A percentile compares a stretch with the other conserved stretches of the same genome.
Conservation (phyloP, 768 basidiomycete genomes). For the Termitomyces heimii region DNA sequence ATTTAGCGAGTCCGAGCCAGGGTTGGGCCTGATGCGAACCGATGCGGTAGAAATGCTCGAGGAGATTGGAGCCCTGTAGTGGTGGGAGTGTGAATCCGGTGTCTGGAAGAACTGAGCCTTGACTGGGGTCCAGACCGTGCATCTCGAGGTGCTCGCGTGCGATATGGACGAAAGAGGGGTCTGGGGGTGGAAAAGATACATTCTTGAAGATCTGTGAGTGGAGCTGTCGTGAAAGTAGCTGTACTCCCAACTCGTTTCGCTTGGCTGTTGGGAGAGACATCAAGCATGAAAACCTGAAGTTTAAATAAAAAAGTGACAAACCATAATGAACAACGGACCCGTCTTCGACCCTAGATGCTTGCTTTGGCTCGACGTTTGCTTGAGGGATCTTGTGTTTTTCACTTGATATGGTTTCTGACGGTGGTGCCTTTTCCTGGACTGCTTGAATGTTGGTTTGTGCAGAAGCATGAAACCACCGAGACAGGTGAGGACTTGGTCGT, state of each 20-base stretch:
- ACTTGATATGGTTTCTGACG: neutral
- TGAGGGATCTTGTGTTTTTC: neutral
- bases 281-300: neutral
- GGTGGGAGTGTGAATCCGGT: slow-evolving; percentile 77
- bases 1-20: slow-evolving; percentile 65
- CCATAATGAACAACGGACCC: slow-evolving; percentile 5
- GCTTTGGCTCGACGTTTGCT: neutral
- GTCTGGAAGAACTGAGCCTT: slow-evolving; percentile 77
- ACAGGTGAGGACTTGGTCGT: slow-evolving; percentile 21
- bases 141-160: slow-evolving; percentile 73
- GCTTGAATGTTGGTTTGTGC: slow-evolving; percentile 14
- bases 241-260: slow-evolving; percentile 89
- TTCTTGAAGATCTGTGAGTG: slow-evolving; percentile 81
- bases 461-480: slow-evolving; percentile 25
- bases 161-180: slow-evolving; percentile 60
- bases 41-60: slow-evolving; percentile 85
- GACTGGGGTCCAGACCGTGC: slow-evolving; percentile 76
- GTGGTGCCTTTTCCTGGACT: slow-evolving; percentile 13
- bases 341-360: slow-evolving; percentile 3
- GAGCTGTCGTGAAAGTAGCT: slow-evolving; percentile 77
- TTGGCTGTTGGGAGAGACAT: slow-evolving; percentile 35
- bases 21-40: slow-evolving; percentile 68
- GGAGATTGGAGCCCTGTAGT: slow-evolving; percentile 74
- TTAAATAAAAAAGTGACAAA: slow-evolving; percentile 2
- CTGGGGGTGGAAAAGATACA: slow-evolving; percentile 56